These are phyloP conservation scores for Aspergillus panamensis DNA, from an alignment of 495 filamentous ascomycete species.

Conservation along the genomic window DNA sequence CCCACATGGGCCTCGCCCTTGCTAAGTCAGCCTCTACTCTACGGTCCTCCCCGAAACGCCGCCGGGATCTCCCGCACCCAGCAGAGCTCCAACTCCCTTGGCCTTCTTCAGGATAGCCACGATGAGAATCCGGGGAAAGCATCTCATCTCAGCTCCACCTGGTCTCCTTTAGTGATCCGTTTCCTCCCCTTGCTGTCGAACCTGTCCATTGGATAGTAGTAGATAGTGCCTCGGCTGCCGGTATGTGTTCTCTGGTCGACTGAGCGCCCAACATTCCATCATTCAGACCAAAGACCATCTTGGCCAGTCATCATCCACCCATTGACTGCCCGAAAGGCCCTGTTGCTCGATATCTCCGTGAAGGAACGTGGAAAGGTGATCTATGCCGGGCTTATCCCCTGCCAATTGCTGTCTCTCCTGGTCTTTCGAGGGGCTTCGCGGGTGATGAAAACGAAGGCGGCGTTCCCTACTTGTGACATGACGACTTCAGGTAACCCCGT, in stretches of 20 bases:
- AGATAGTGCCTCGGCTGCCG: conserved; percentile 2
- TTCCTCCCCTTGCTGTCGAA: background rate
- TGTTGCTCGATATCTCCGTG: background rate
- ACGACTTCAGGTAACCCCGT: background rate
- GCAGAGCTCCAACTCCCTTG: conserved; percentile 4
- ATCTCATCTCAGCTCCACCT: background rate
- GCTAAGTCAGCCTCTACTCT: conserved; percentile 19
- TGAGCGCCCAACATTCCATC: background rate
- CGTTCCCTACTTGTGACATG: background rate
- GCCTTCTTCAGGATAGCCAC: background rate
- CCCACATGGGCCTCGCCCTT: background rate
- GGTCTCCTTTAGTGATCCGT: conserved; percentile 1
- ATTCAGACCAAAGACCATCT: background rate
- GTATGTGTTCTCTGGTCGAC: background rate
- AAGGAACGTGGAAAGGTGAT: background rate
- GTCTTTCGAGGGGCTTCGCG: background rate
- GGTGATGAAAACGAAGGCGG: background rate
- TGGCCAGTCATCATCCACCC: background rate
- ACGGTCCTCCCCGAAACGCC: conserved; percentile 21
- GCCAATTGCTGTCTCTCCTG: background rate
- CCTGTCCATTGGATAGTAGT: conserved; percentile 3
- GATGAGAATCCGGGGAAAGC: conserved; percentile 13
- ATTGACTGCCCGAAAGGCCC: background rate
- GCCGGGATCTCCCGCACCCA: conserved; percentile 25
- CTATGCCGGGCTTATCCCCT: background rate